A percentile compares a stretch with the other conserved stretches of the same genome.
Conservation (phyloP, 2,329 filamentous ascomycete species). For the Stemphylium vesicarium region DNA sequence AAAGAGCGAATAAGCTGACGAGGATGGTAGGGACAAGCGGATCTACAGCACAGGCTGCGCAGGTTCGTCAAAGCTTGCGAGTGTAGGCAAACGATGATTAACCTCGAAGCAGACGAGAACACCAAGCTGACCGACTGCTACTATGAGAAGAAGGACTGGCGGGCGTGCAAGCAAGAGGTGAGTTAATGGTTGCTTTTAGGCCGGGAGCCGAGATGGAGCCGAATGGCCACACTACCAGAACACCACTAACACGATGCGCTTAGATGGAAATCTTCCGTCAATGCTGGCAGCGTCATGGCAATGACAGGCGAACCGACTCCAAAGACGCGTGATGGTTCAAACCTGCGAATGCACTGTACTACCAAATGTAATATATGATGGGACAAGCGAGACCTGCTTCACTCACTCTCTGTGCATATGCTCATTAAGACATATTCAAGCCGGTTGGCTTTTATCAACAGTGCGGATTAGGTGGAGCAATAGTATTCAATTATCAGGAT, state of each 20-base stretch:
- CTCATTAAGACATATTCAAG: neutral
- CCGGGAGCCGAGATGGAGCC: conserved; percentile 34
- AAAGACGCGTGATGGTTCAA: conserved; percentile 65
- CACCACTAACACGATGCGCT: neutral
- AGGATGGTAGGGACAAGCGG: conserved; percentile 80
- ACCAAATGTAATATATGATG: neutral
- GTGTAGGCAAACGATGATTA: neutral
- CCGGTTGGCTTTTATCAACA: neutral
- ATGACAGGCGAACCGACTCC: conserved; percentile 79
- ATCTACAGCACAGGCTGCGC: conserved; percentile 97
- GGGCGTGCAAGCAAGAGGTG: conserved; percentile 86
- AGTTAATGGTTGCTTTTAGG: conserved; percentile 46
- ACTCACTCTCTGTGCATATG: neutral
- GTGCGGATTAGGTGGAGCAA: neutral
- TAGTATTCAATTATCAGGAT: neutral
- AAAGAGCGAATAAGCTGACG: conserved; percentile 23
- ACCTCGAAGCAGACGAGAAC: conserved; percentile 73
- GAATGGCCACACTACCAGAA: conserved; percentile 2
- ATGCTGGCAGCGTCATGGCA: conserved; percentile 91
- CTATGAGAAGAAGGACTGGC: conserved; percentile 95
- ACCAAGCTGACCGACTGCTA: conserved; percentile 92
- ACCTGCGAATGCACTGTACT: neutral
- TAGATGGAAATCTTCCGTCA: conserved; percentile 89
- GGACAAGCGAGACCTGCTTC: neutral
- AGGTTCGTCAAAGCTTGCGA: conserved; percentile 60